These are phyloP conservation scores for Nakaseomyces nivariensis DNA, from an alignment of 1,139 yeast species.

Conservation along the genomic window DNA sequence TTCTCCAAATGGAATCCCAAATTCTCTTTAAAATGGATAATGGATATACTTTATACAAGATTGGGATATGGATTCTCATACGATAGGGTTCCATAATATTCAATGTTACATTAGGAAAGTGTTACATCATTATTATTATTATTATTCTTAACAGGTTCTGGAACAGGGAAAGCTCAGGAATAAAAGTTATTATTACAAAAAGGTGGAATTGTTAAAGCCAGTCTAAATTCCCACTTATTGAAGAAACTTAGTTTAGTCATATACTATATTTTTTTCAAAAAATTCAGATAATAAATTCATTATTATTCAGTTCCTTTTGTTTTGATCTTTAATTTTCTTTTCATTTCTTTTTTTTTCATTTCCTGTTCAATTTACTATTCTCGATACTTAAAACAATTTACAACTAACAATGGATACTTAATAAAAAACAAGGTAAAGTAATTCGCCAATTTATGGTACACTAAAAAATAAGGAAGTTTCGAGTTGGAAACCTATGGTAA, in stretches of 20 bases:
- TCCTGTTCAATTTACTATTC: background rate
- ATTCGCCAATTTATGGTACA: conserved; percentile 1
- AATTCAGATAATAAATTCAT: too few species aligned
- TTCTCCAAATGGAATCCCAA: background rate
- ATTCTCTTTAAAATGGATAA: background rate
- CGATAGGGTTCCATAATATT: background rate
- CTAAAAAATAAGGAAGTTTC: background rate
- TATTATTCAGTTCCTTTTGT: too few species aligned
- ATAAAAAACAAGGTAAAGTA: background rate
- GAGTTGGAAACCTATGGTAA: background rate
- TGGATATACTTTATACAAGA: background rate
- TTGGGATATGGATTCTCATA: background rate
- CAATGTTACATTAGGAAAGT: too few species aligned
- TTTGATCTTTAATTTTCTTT: background rate
- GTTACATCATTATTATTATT: too few species aligned
- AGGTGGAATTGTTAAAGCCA: too few species aligned
- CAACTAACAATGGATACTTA: conserved; percentile 2
- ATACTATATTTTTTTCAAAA: background rate
- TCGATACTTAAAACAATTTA: background rate
- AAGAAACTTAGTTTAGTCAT: background rate
- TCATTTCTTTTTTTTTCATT: background rate
- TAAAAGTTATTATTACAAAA: too few species aligned
- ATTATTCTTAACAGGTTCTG: background rate
- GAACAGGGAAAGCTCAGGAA: background rate
- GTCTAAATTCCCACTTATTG: background rate